Base-by-base conservation (phyloP, 208 protist genomes). In the Wallacemonas collosoma region DNA sequence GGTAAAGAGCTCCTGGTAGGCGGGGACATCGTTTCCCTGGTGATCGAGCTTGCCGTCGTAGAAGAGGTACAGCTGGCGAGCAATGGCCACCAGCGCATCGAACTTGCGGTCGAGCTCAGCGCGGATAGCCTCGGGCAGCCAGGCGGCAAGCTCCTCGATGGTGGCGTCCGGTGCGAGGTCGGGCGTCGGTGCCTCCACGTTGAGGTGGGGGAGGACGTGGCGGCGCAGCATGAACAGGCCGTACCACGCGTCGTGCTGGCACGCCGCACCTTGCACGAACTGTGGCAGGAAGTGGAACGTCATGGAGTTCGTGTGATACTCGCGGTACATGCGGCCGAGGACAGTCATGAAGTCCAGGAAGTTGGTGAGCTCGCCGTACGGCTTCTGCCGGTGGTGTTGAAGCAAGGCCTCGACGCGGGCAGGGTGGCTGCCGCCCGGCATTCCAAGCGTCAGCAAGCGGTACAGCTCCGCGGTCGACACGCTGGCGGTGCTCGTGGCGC, bases 1-100 rank as follows among this genome's bases (percentile, higher is more conserved):
- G 8, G 97, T 89, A 57, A 99, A 94, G 9, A 99, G 53, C 79
- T 99, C 98, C 57, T 99, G 98, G 76, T 97, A 95, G 45, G 89
- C 87, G 17, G 94, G 91, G 2, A 96, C 89, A 85, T 99, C 99
- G 60, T 94, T 87, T 58, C 98, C 99, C 67, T 99, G 98, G 65
- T 98, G 83, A 9, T 72, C 69, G 45, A 90, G 80, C 47, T 83
- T 68, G 53, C 95, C 97, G 62, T 94, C 86, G 54, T 96, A 88
- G 55, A 99, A 96, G 41, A 58, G 50, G 77, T 97, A 99, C 36
- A 99, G 91, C 85, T 99, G 98, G 43, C 95, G 90, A n/a, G 98
- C 76, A 73, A 98, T 98, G 48, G 90, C 82, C 73, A 99, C 67
- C 15, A 99, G 85, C 12, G 98, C 80, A 63, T 99, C 87, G 72